These are phyloP conservation scores for Fagopyrum tataricum DNA, from an alignment of 148 eudicot species.

Conservation along the genomic window DNA sequence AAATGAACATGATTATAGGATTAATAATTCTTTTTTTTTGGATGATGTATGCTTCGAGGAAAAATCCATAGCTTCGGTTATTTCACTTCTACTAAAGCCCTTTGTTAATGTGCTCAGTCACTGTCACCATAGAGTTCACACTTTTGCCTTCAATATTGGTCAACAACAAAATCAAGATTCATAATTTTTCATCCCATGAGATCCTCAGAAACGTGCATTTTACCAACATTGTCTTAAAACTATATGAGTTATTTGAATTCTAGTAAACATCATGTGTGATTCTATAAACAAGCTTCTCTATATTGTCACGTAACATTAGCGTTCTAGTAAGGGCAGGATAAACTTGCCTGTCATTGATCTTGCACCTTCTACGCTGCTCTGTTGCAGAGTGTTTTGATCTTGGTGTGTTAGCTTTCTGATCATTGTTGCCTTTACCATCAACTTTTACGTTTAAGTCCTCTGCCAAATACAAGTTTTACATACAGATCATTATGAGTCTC, in stretches of 20 bases:
- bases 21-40: not conserved
- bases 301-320: not conserved
- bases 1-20: not conserved
- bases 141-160: not conserved
- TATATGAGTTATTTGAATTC: not conserved
- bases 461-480: constrained; percentile 20
- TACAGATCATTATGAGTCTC: not conserved
- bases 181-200: too few relatives aligned
- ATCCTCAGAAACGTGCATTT: too few relatives aligned
- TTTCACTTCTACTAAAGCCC: not conserved
- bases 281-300: not conserved
- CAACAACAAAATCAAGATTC: too few relatives aligned
- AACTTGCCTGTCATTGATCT: constrained; percentile 18
- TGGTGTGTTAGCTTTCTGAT: constrained; percentile 13
- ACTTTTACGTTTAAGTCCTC: constrained; percentile 38
- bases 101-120: not conserved
- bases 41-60: not conserved
- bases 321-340: not conserved
- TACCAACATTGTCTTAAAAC: too few relatives aligned
- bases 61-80: not conserved
- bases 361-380: constrained; percentile 16
- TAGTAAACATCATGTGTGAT: not conserved
- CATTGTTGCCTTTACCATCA: constrained; percentile 12
- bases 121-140: not conserved
- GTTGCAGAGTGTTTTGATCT: constrained; percentile 16